phyloP scores from a whole-genome alignment of 768 basidiomycete species.

The Xerocomus brunneocitrinus region DNA sequence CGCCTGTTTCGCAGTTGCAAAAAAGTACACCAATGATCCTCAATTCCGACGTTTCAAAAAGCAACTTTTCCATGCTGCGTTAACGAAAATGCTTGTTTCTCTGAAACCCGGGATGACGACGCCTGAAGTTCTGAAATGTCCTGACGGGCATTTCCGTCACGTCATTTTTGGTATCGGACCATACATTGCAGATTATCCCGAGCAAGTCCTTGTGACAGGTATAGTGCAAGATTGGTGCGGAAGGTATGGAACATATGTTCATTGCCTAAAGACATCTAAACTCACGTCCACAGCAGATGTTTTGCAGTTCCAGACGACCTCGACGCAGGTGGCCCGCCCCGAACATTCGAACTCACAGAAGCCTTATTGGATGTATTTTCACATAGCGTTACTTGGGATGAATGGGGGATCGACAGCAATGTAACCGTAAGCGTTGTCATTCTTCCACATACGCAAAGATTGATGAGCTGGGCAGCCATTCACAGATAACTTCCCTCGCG shows the following conservation, averaged over 20 bases:
- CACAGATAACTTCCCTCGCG: not conserved
- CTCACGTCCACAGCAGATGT: too few species aligned
- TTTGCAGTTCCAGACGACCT: too few species aligned
- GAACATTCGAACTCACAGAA: too few species aligned
- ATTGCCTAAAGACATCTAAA: too few species aligned
- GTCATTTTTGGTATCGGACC: constrained; percentile 31
- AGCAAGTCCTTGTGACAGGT: constrained; percentile 26
- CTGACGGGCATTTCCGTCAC: constrained; percentile 17
- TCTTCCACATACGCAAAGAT: too few species aligned
- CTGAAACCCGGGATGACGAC: constrained; percentile 23
- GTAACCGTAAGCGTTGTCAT: too few species aligned
- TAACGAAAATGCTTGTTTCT: constrained; percentile 4
- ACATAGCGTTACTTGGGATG: not conserved
- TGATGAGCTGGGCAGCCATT: not conserved
- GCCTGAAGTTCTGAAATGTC: constrained; percentile 21
- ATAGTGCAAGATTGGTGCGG: constrained; percentile 8
- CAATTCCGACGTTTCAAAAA: constrained; percentile 27
- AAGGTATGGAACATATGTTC: not conserved
- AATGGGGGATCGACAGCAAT: not conserved
- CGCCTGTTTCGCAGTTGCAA: constrained; percentile 1
- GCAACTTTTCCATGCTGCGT: constrained; percentile 31
- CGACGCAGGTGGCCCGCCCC: too few species aligned
- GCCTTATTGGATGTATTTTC: too few species aligned
- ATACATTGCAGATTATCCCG: constrained; percentile 39
- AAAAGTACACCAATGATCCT: constrained; percentile 1